A percentile compares a stretch with the other conserved stretches of the same genome.
phyloP scores from a whole-genome alignment of 2,329 filamentous ascomycete genomes.

The Phaeosphaeriaceae sp. region DNA sequence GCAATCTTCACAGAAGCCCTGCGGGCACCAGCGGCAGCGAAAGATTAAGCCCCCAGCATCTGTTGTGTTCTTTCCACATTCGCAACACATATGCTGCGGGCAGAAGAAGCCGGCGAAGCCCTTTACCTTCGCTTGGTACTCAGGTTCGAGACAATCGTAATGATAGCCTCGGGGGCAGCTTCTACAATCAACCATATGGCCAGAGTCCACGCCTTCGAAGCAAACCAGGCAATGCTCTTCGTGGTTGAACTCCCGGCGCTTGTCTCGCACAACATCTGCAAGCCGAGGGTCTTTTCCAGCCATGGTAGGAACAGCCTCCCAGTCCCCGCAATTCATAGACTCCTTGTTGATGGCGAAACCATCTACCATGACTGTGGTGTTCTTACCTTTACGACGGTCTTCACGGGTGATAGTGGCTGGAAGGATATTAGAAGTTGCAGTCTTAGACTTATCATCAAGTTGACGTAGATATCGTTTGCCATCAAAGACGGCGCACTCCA shows the following conservation, averaged over 20 bases:
- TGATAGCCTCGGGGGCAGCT: constrained; percentile 64
- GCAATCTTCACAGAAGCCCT: constrained; percentile 65
- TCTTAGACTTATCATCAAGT: constrained; percentile 31
- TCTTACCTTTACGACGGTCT: constrained; percentile 62
- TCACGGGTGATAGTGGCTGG: constrained; percentile 50
- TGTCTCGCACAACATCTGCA: constrained; percentile 57
- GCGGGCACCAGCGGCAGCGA: constrained; percentile 62
- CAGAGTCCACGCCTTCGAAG: constrained; percentile 50
- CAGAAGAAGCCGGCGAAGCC: constrained; percentile 59
- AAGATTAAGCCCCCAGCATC: constrained; percentile 58
- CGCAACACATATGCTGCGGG: constrained; percentile 61
- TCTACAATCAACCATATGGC: constrained; percentile 56
- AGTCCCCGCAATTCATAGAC: constrained; percentile 58
- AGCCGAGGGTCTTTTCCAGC: constrained; percentile 62
- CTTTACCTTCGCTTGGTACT: constrained; percentile 51
- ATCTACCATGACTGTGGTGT: constrained; percentile 63
- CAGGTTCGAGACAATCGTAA: constrained; percentile 54
- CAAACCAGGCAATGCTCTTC: constrained; percentile 62
- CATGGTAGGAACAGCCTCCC: constrained; percentile 65
- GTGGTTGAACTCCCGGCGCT: constrained; percentile 55
- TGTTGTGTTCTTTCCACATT: constrained; percentile 60
- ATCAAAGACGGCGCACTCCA: constrained; percentile 64
- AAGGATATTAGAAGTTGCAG: constrained; percentile 46
- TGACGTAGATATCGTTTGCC: constrained; percentile 59
- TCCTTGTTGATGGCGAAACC: constrained; percentile 65